Base-by-base conservation (phyloP, 352 stramenopile genomes). In the Chrysophaeum taylorii region DNA sequence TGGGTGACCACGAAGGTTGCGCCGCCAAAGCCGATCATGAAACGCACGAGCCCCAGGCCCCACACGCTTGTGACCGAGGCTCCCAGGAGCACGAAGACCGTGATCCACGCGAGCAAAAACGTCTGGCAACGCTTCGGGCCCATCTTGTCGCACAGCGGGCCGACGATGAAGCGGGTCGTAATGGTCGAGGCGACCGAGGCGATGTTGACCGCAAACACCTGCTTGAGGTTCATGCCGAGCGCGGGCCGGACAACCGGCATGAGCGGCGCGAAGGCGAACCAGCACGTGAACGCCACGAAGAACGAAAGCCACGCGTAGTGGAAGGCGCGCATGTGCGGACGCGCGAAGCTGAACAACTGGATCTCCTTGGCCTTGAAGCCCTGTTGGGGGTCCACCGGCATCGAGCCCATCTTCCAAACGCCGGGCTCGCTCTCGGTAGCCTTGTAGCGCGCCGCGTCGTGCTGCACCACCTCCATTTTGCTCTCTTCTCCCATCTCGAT, bases 241-340 rank as follows among this genome's bases (percentile, higher is more conserved):
- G 88, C 80, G 7, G 82, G 78, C 77, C 92, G 89, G 76, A 96
- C 89, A 53, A 93, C 84, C 0, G 84, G 78, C 76, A 96, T 89
- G 31, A 97, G 81, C 18, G 91, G 91, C 0, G 90, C 85, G 73
- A 95, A 92, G 35, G 87, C 78, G 79, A 96, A 96, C 89, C 89
- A 96, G 50, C 84, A 83, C 54, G 94, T 70, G 73, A 96, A 95
- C 25, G 85, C 89, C 37, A 84, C 82, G 78, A 96, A 93, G 69
- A 87, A 90, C 33, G 84, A 86, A 41, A 95, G 78, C 88, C 89
- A 96, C 41, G 88, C 84, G 64, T 89, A 72, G 78, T 96, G 89
- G 80, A 97, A 97, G 43, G 89, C 85, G 72, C 92, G 84, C 89
- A 96, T 96, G 76, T 96, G 91, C 9, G 92, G 92, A 21, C 88